These are phyloP conservation scores for Monosporozyma siamensis DNA, from an alignment of 805 yeast species.

Conservation along the genomic window DNA sequence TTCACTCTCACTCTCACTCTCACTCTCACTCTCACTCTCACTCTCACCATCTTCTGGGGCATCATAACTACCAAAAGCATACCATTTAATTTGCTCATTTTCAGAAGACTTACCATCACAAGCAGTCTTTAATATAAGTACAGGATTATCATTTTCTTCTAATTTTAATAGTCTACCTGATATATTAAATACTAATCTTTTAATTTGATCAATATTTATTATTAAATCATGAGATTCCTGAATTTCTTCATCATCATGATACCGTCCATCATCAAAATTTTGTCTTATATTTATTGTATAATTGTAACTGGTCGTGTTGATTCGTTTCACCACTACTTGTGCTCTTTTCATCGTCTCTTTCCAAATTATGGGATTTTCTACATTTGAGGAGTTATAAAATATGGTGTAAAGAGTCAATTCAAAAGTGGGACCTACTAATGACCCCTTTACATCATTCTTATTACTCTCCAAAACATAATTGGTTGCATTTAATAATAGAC, in stretches of 20 bases:
- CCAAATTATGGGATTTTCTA: slow-evolving; percentile 47
- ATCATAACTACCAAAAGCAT: slow-evolving; percentile 41
- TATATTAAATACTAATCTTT: slow-evolving; percentile 55
- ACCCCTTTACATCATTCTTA: neutral
- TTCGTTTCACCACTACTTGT: slow-evolving; percentile 34
- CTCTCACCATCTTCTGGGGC: slow-evolving; percentile 19
- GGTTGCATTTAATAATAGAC: slow-evolving; percentile 56
- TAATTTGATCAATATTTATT: slow-evolving; percentile 35
- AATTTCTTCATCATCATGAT: slow-evolving; percentile 51
- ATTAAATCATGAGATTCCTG: slow-evolving; percentile 28
- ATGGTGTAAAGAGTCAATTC: slow-evolving; percentile 49
- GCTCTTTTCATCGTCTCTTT: slow-evolving; percentile 61
- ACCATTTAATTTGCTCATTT: slow-evolving; percentile 31
- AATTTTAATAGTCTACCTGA: slow-evolving; percentile 57
- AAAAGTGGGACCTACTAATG: slow-evolving; percentile 52
- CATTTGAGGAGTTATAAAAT: slow-evolving; percentile 44
- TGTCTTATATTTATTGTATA: slow-evolving; percentile 45
- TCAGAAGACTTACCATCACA: slow-evolving; percentile 11
- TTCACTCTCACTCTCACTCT: slow-evolving; percentile 7
- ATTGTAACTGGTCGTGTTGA: slow-evolving; percentile 4
- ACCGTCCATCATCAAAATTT: slow-evolving; percentile 59
- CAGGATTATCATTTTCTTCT: slow-evolving; percentile 56
- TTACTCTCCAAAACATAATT: slow-evolving; percentile 30
- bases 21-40: slow-evolving; percentile 24
- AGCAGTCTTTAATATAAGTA: slow-evolving; percentile 47